Evolutionary conservation across 2,329 filamentous ascomycete species (phyloP), one percentile per base, ranked within the genome.

Genomic region (Juglanconis oblonga): DNA sequence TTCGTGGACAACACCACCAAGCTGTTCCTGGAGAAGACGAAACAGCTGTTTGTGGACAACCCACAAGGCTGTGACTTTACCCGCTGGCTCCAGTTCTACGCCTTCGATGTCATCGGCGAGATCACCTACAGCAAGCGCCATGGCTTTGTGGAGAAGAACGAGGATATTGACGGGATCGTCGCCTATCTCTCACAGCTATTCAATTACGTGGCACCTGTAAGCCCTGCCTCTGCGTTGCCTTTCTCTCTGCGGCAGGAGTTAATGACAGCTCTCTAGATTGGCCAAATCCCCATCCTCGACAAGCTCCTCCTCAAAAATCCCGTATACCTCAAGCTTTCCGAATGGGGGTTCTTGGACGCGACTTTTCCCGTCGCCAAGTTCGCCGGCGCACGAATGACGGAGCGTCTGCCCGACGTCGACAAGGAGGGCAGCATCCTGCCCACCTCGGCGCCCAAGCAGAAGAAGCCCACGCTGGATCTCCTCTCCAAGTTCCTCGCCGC

Each of bases 101-200:
- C 90, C 0, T 93, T 93, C 67, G 90, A 93, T 69, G 89, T 92
- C 13, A 92, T 92, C 63, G 89, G 89, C 5, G 87, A 90, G 63
- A 83, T 92, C 67, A 92, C 89, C 0, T 92, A 90, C 74, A 87
- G 85, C 70, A 90, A 90, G 70, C 80, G 88, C 0, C 82, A 92
- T 60, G 90, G 90, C 0, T 93, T 93, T 65, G 75, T 93, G 2
- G 89, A 93, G 71, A 81, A 83, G 69, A 87, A 91, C 54, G 81
- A 87, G 68, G 90, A 93, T 64, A 85, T 93, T 11, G 88, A 91
- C 63, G 88, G 88, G 0, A 92, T 92, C 55, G 82, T 92, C 4
- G 76, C 72, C 0, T 90, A 89, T 67, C 72, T 91, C 1, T 78
- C 77, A 5, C 80, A 79, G 36, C 79, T 91, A 38, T 87, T 92